Evolutionary conservation across 2,329 filamentous ascomycete species (phyloP).

Genomic region (Pseudogymnoascus sp.): DNA sequence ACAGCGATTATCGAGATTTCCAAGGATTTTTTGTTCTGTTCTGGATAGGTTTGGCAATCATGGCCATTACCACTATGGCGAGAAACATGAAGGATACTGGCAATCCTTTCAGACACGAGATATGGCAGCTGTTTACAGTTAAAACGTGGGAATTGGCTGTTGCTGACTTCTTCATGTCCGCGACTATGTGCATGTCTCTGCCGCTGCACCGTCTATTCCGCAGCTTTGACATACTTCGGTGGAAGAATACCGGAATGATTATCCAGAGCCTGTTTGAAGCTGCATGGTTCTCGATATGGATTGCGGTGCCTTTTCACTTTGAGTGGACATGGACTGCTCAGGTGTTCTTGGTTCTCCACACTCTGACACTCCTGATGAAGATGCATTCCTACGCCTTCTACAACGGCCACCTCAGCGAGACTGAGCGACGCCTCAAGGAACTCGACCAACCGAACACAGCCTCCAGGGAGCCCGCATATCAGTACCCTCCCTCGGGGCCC

Average conservation of each 20-base stretch:
- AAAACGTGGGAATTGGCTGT: constrained; percentile 83
- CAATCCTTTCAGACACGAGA: constrained; percentile 72
- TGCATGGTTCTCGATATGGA: constrained; percentile 75
- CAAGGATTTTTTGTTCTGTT: constrained; percentile 96
- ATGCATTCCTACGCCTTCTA: constrained; percentile 99
- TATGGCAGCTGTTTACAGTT: constrained; percentile 80
- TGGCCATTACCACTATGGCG: constrained; percentile 91
- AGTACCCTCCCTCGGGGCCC: constrained; percentile 52
- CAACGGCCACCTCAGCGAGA: constrained; percentile 89
- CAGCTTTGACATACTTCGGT: constrained; percentile 51
- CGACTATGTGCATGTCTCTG: constrained; percentile 61
- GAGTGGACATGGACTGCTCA: constrained; percentile 97
- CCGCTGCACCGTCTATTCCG: constrained; percentile 66
- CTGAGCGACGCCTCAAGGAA: constrained; percentile 67
- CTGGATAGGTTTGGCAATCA: constrained; percentile 94
- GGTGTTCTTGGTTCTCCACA: constrained; percentile 87
- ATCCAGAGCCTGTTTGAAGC: constrained; percentile 78
- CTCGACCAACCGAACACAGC: constrained; percentile 71
- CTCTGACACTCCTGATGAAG: constrained; percentile 92
- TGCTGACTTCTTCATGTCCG: constrained; percentile 79
- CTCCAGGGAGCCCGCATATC: constrained; percentile 62
- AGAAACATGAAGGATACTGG: constrained; percentile 93
- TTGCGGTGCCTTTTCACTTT: constrained; percentile 73
- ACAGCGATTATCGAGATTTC: constrained; percentile 88
- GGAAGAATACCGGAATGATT: constrained; percentile 69